Base-by-base conservation (phyloP, 2,329 filamentous ascomycete genomes). In the Ascochyta pisi region DNA sequence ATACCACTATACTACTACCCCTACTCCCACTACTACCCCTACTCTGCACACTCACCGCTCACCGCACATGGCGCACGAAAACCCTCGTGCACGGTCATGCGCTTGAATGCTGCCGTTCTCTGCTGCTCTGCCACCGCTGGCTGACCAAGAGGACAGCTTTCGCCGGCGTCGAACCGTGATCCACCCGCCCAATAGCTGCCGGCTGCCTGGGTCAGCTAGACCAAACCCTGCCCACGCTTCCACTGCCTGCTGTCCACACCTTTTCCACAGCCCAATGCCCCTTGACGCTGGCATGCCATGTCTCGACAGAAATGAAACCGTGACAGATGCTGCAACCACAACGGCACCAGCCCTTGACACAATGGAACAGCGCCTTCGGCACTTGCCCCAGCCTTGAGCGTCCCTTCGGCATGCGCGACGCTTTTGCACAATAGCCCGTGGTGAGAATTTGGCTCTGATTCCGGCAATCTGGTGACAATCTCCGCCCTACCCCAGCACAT, bases 401-500 rank as follows among this genome's bases (percentile, higher is more conserved):
- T 43, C 12, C 54, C 35, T 26, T 54, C 62, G 62, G 62, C 57
- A 51, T 52, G 57, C 40, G 42, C 40, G 46, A 60, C 63, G 43
- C 57, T 51, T 61, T 59, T 44, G 63, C 63, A 43, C 49, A 31
- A 24, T 48, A 31, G 40, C 23, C 58, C 61, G 50, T 56, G 45
- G 59, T 65, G 54, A 58, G 49, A 40, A 35, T 41, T 27, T 50
- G 53, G 46, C 29, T 31, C 42, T 39, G 37, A 43, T 42, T 56
- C 53, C 55, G 59, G 44, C 54, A 49, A 26, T 43, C 15, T 48
- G 40, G 43, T 47, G 46, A 51, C 63, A 61, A 64, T 63, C 56
- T 65, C 63, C 63, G 61, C 55, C 27, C 29, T 51, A 50, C 52
- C 54, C 47, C 45, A 57, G 50, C 58, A 50, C 43, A 38, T 46